Conservation (phyloP, 2,329 filamentous ascomycete species). For the Alternaria viburni region DNA sequence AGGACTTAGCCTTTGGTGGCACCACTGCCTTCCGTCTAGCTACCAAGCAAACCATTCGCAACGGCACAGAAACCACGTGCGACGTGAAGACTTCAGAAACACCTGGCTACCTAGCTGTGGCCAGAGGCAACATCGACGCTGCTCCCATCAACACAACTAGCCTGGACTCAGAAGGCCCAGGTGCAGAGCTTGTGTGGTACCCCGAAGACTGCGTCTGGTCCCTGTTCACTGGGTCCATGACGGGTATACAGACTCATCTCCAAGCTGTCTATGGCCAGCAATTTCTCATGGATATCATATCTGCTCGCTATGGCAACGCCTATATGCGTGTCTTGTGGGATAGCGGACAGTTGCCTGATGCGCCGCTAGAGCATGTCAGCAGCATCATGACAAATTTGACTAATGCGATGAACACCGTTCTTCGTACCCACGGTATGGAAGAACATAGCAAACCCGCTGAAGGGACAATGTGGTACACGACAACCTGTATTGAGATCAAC, state of each 20-base stretch:
- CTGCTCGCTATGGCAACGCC: neutral
- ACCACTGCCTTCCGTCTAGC: neutral
- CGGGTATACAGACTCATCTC: neutral
- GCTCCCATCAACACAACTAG: neutral
- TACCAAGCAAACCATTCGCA: neutral
- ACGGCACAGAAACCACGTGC: neutral
- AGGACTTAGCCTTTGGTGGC: neutral
- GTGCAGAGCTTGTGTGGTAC: neutral
- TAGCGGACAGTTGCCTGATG: neutral
- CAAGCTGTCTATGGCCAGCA: neutral
- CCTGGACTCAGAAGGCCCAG: neutral
- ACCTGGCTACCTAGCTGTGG: neutral
- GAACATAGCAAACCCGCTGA: neutral
- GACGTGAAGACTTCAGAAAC: neutral
- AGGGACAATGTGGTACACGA: conserved; percentile 9
- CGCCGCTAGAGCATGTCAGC: neutral
- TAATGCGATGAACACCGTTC: conserved; percentile 3
- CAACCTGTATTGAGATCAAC: conserved; percentile 7
- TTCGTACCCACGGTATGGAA: conserved; percentile 1
- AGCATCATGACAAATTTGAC: conserved; percentile 1
- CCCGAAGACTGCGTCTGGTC: neutral
- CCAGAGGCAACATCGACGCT: neutral
- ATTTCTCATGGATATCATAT: neutral
- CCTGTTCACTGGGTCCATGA: neutral
- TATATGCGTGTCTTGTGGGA: neutral